phyloP scores from a whole-genome alignment of 2,329 filamentous ascomycete species.

The Paraphaeosphaeria sporulosa region DNA sequence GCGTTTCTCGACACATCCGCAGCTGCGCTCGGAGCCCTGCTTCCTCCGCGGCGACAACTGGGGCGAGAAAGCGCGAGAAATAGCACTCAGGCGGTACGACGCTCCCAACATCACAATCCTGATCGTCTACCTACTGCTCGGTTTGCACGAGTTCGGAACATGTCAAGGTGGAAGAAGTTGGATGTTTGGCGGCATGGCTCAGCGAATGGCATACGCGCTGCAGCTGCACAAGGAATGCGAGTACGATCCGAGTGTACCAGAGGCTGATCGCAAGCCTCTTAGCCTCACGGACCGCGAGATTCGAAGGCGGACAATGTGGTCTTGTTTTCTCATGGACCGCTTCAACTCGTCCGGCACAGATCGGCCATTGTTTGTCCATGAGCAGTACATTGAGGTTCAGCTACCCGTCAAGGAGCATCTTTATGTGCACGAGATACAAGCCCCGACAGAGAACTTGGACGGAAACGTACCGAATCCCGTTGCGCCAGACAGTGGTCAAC shows the following conservation, averaged over 20 bases:
- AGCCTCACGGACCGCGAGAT: constrained; percentile 96
- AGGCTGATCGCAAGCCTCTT: constrained; percentile 67
- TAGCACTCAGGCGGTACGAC: constrained; percentile 86
- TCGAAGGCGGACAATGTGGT: constrained; percentile 94
- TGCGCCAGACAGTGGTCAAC: constrained; percentile 68
- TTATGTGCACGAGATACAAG: constrained; percentile 90
- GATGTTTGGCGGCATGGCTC: constrained; percentile 93
- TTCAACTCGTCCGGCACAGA: constrained; percentile 97
- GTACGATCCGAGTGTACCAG: constrained; percentile 75
- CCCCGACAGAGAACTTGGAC: constrained; percentile 81
- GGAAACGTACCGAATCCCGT: constrained; percentile 72
- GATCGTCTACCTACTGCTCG: constrained; percentile 86
- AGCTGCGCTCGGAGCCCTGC: constrained; percentile 75
- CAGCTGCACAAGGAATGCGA: constrained; percentile 93
- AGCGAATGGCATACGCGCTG: constrained; percentile 95
- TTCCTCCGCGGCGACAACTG: constrained; percentile 92
- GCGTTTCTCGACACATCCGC: constrained; percentile 89
- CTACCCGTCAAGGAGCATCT: constrained; percentile 89
- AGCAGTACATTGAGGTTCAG: constrained; percentile 87
- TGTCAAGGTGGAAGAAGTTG: constrained; percentile 96
- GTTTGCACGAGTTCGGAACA: constrained; percentile 94
- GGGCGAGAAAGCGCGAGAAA: constrained; percentile 86
- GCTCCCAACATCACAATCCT: constrained; percentile 96
- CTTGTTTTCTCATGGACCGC: constrained; percentile 95
- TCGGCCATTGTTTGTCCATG: constrained; percentile 87